These are phyloP conservation scores for Spizellomyces punctatus DNA, from an alignment of 192 early-diverging fungal genomes.

Conservation along the genomic window DNA sequence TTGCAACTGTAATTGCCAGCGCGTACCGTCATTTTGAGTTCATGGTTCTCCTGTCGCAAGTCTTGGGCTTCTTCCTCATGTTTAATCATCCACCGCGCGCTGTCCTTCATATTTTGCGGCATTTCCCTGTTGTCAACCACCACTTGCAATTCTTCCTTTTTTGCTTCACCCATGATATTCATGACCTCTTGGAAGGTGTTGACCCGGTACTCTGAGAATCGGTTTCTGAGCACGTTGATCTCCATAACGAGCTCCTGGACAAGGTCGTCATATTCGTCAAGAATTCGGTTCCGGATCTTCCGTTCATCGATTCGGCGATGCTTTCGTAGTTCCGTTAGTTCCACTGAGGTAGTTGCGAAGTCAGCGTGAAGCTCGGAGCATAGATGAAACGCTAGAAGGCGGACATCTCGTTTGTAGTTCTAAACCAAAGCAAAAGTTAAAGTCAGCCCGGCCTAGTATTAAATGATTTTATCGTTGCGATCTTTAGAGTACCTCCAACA, in stretches of 20 bases:
- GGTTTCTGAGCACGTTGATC: conserved; percentile 49
- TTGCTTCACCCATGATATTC: conserved; percentile 54
- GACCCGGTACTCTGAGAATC: conserved; percentile 56
- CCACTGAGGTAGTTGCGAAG: conserved; percentile 46
- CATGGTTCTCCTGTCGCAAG: conserved; percentile 46
- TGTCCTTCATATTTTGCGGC: conserved; percentile 37
- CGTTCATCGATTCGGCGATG: conserved; percentile 49
- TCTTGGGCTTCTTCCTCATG: conserved; percentile 44
- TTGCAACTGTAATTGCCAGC: background rate
- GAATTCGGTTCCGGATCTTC: conserved; percentile 46
- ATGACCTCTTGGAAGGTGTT: conserved; percentile 56
- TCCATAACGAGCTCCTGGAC: conserved; percentile 57
- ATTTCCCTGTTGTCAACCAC: conserved; percentile 46
- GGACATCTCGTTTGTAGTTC: conserved; percentile 48
- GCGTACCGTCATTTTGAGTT: conserved; percentile 56
- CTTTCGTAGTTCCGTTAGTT: conserved; percentile 52
- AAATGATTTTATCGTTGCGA: background rate
- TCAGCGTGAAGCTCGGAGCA: conserved; percentile 42
- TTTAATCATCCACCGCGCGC: conserved; percentile 41
- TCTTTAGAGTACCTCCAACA: conserved; percentile 31
- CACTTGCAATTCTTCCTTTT: conserved; percentile 53
- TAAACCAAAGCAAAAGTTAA: conserved; percentile 1
- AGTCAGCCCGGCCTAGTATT: background rate
- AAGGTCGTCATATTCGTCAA: conserved; percentile 59
- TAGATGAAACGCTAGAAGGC: conserved; percentile 36